Evolutionary conservation across 371 early-diverging fungal species (phyloP).

Genomic region (Mucor irregularis): DNA sequence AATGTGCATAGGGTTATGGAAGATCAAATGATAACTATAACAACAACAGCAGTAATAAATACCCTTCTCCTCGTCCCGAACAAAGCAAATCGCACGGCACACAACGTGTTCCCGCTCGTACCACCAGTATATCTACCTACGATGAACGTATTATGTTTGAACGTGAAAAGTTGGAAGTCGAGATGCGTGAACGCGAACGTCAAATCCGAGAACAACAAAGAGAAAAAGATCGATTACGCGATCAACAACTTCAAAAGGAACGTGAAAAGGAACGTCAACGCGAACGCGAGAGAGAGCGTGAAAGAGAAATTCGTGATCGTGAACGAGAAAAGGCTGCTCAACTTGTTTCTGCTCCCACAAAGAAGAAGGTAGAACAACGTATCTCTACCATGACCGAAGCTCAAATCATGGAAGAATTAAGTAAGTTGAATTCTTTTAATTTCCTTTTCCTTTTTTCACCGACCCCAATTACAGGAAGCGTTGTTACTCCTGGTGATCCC

Average conservation of each 20-base stretch:
- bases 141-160: conserved; percentile 41
- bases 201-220: conserved; percentile 24
- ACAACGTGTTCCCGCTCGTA: conserved; percentile 21
- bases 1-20: background rate
- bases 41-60: conserved; percentile 6
- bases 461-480: too few relatives aligned
- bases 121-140: conserved; percentile 27
- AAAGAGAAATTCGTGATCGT: conserved; percentile 28
- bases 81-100: conserved; percentile 29
- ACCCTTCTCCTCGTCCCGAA: conserved; percentile 33
- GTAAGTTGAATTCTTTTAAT: too few relatives aligned
- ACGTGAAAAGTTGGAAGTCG: conserved; percentile 27
- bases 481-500: conserved; percentile 91
- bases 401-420: conserved; percentile 89
- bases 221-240: conserved; percentile 15
- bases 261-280: conserved; percentile 11
- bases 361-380: conserved; percentile 67
- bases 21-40: background rate
- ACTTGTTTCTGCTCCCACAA: conserved; percentile 26
- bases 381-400: conserved; percentile 88
- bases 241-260: conserved; percentile 22
- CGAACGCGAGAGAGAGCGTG: conserved; percentile 22
- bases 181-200: conserved; percentile 32
- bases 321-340: conserved; percentile 38
- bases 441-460: too few relatives aligned